phyloP scores from a whole-genome alignment of 371 early-diverging fungal genomes.

The Batkoa obscura region DNA sequence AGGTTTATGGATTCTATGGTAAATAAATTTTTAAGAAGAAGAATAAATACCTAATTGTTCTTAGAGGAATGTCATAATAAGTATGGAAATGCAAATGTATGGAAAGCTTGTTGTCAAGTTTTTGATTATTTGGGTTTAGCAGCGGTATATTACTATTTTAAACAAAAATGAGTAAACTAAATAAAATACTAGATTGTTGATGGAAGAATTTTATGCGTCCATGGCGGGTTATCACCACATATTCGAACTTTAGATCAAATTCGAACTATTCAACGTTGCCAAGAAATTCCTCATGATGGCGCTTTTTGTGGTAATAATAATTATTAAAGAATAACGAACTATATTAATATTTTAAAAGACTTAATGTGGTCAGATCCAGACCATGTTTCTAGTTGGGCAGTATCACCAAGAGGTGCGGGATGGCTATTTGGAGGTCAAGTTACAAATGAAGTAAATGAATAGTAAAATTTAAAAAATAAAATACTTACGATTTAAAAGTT shows the following conservation, averaged over 20 bases:
- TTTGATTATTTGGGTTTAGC: conserved; percentile 98
- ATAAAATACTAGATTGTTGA: conserved; percentile 43
- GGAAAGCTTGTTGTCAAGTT: conserved; percentile 97
- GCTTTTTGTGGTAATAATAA: conserved; percentile 67
- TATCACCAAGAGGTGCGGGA: conserved; percentile 95
- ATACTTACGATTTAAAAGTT: conserved; percentile 41
- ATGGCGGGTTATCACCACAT: conserved; percentile 97
- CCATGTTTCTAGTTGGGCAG: conserved; percentile 93
- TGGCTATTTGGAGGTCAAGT: conserved; percentile 97
- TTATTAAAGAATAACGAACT: not conserved
- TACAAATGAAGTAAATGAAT: conserved; percentile 54
- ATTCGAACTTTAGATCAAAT: conserved; percentile 95
- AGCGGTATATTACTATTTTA: conserved; percentile 37
- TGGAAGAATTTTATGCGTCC: conserved; percentile 90
- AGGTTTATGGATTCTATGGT: conserved; percentile 98
- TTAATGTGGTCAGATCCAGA: conserved; percentile 99
- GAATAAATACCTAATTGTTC: not conserved
- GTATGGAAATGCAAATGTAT: conserved; percentile 95
- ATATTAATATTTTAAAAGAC: conserved; percentile 21
- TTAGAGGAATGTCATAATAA: conserved; percentile 92
- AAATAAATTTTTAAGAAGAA: not conserved
- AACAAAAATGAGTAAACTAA: not conserved
- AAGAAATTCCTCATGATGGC: conserved; percentile 99
- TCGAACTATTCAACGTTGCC: conserved; percentile 86
- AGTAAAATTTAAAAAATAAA: not conserved